A percentile compares a stretch with the other conserved stretches of the same genome.
Evolutionary conservation across 352 stramenopile species (phyloP).

Genomic region (Peronospora destructor): DNA sequence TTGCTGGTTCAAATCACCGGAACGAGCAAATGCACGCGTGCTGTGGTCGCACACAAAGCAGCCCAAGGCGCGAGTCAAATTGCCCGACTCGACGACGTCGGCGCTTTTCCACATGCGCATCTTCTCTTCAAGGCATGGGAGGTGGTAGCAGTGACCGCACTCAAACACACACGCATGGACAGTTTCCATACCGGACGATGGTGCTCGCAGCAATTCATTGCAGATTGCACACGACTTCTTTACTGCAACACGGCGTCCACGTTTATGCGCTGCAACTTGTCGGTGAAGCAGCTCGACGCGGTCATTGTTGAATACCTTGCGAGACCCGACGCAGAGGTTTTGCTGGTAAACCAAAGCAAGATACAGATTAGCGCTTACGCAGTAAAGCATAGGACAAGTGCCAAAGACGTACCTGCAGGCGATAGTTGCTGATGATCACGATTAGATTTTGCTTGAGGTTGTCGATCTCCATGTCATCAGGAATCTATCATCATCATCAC

Average conservation of each 20-base stretch:
- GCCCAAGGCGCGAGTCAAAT: constrained; percentile 44
- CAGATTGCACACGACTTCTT: constrained; percentile 66
- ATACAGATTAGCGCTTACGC: not conserved
- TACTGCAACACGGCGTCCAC: constrained; percentile 47
- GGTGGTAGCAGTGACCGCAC: constrained; percentile 77
- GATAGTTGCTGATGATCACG: constrained; percentile 75
- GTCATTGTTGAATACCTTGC: constrained; percentile 75
- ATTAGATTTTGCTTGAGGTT: constrained; percentile 77
- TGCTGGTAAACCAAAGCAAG: constrained; percentile 27
- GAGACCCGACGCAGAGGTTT: constrained; percentile 69
- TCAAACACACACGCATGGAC: constrained; percentile 75
- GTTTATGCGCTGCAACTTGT: constrained; percentile 58
- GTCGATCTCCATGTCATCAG: constrained; percentile 75
- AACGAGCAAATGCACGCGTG: constrained; percentile 48
- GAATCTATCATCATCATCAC: constrained; percentile 39
- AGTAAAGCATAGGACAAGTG: not conserved
- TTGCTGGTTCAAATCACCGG: constrained; percentile 33
- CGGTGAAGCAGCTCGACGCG: constrained; percentile 60
- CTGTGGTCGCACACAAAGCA: constrained; percentile 84
- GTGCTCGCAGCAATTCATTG: constrained; percentile 43
- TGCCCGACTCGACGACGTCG: constrained; percentile 38
- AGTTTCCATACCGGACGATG: constrained; percentile 39
- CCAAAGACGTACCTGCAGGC: constrained; percentile 51
- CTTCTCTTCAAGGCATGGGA: constrained; percentile 76
- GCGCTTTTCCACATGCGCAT: constrained; percentile 84